Evolutionary conservation across 2,329 filamentous ascomycete species (phyloP), one percentile per base, ranked within the genome.

Genomic region (Bimuria novae-zelandiae): DNA sequence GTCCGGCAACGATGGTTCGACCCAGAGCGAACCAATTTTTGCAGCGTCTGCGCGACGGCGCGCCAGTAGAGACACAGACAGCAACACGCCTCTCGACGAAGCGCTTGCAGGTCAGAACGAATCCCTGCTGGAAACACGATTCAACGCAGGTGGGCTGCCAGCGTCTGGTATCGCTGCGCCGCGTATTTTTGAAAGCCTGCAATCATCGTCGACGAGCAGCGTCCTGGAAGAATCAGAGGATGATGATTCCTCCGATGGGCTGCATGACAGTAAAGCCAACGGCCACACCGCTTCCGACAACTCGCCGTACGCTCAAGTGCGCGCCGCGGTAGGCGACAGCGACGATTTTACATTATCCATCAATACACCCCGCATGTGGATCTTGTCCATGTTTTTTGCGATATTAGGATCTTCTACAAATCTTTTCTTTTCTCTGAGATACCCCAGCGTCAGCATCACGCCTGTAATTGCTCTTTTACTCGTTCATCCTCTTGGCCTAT

Each of bases 281-380:
- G 75, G 80, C 27, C 64, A 84, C 55, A 82, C 33, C 10, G 12
- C 83, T 11, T 77, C 81, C 14, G 88, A 90, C 68, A 87, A 91
- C 72, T 90, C 88, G 0, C 86, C 87, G 10, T 90, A 93, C 69
- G 80, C 90, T 40, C 87, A 90, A 69, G 90, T 94, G 32, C 85
- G 90, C 52, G 90, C 90, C 39, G 91, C 89, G 0, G 90, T 94
- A 7, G 81, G 88, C 11, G 85, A 89, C 3, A 87, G 84, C 27
- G 90, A 94, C 74, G 85, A 94, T 67, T 86, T 82, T 14, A 81
- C 84, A 3, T 76, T 93, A n/a, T 93, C 89, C 7, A 92, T 94
- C 68, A 91, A 90, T 73, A 93, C 90, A 4, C 90, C 90, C 32
- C 89, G 90, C 49, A 94, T 94, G 90, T 94, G 90, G 90, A 80